Conservation (phyloP, 805 yeast genomes). For the Sugiyamaella marilandica region DNA sequence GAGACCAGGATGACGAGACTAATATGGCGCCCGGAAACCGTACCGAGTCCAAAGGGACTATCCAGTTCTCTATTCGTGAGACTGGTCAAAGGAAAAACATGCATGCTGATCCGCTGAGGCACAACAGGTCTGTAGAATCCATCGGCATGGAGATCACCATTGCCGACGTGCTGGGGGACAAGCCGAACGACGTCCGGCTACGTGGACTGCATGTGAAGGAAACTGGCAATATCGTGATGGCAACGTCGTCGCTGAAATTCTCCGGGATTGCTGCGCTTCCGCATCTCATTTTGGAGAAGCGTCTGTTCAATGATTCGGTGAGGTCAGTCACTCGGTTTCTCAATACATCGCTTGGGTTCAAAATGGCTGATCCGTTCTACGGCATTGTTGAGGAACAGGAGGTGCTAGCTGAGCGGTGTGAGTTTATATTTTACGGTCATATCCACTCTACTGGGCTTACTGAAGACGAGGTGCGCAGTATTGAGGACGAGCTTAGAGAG, state of each 20-base stretch:
- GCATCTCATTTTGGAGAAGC: slow-evolving; percentile 49
- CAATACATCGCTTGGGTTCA: slow-evolving; percentile 35
- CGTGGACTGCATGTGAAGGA: slow-evolving; percentile 34
- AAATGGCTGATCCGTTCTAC: slow-evolving; percentile 55
- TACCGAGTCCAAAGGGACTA: slow-evolving; percentile 10
- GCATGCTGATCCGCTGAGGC: background rate
- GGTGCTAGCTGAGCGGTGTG: slow-evolving; percentile 54
- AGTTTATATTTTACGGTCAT: slow-evolving; percentile 64
- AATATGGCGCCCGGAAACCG: slow-evolving; percentile 10
- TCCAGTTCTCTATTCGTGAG: slow-evolving; percentile 14
- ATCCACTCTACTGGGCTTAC: slow-evolving; percentile 55
- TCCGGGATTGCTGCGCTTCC: slow-evolving; percentile 32
- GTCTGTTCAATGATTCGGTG: slow-evolving; percentile 60
- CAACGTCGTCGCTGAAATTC: slow-evolving; percentile 32
- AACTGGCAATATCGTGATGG: slow-evolving; percentile 31
- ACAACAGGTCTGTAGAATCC: slow-evolving; percentile 10
- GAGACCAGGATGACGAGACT: background rate
- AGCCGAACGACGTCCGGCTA: slow-evolving; percentile 22
- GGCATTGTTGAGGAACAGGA: slow-evolving; percentile 49
- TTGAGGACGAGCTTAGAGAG: slow-evolving; percentile 65
- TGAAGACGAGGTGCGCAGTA: slow-evolving; percentile 47
- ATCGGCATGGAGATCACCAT: slow-evolving; percentile 14
- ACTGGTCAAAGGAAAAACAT: slow-evolving; percentile 1
- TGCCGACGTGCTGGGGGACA: slow-evolving; percentile 20
- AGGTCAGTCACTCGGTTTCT: slow-evolving; percentile 41